Evolutionary conservation across 192 early-diverging fungal genomes (phyloP), one percentile per base, ranked within the genome.

Genomic region (Ambispora gerdemannii): DNA sequence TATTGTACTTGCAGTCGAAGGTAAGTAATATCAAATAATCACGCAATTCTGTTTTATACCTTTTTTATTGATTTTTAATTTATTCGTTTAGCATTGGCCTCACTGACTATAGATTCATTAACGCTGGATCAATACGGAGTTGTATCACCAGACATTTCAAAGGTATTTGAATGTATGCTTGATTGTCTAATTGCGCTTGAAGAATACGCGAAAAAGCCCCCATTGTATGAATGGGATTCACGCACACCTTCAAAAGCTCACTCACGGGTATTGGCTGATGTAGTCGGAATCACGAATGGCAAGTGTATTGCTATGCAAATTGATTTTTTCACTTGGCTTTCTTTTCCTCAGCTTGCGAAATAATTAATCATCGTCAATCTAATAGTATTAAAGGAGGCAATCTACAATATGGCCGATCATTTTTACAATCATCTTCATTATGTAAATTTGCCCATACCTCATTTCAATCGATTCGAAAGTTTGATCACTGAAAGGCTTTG

Each of bases 81-180:
- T 43, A 6, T 15, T 43, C 15, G 38, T 10, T 43, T 15, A 58
- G 55, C 55, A 2, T 2, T 58, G 24, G 55, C 55, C 13, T 58
- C 55, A 13, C 24, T 58, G 20, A 58, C 55, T 13, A 30, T 13
- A 13, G 74, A 68, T 3, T 78, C 77, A 0, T 75, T 72, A 34
- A 24, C 38, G 2, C 70, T 75, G 50, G 77, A 78, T 58, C 66
- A 61, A 10, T 73, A 60, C 52, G 77, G 77, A 15, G 60, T 78
- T 7, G 77, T 78, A 10, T 73, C 75, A 33, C 68, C 64, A 60
- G 77, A 78, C 25, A 78, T 78, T 25, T 28, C 77, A 11, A 72
- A 61, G n/a, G 61, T 78, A 31, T 53, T 78, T 1, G 77, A 78
- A 68, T 27, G 66, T 13, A 65, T 78, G 71, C 51, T 78, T 19